These are phyloP conservation scores for Phialophora verrucosa DNA, from an alignment of 2,329 filamentous ascomycete genomes.

Conservation along the genomic window DNA sequence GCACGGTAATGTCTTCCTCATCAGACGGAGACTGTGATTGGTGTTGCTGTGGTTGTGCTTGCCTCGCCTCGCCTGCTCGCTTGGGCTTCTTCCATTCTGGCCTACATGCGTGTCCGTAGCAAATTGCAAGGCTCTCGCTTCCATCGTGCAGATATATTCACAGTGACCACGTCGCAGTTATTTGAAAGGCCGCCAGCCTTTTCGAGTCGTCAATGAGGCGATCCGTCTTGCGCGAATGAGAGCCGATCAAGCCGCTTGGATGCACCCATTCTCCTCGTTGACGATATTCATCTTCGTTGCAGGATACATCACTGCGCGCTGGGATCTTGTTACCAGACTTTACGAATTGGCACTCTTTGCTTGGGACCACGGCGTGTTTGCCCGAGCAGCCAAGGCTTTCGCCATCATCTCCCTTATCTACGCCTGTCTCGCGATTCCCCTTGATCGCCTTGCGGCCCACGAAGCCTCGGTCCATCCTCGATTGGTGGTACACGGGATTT, in stretches of 20 bases:
- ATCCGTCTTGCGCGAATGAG: slow-evolving; percentile 2
- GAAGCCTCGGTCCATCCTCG: slow-evolving; percentile 80
- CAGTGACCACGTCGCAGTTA: neutral
- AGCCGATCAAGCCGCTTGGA: slow-evolving; percentile 47
- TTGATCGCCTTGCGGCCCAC: slow-evolving; percentile 78
- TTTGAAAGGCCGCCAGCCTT: neutral
- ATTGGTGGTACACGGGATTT: slow-evolving; percentile 77
- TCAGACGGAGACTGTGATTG: neutral
- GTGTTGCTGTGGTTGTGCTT: neutral
- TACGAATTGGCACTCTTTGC: slow-evolving; percentile 98
- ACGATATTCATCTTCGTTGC: slow-evolving; percentile 98
- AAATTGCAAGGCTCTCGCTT: neutral
- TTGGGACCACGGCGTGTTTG: slow-evolving; percentile 97
- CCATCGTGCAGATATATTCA: neutral
- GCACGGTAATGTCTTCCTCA: neutral
- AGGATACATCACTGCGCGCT: slow-evolving; percentile 98
- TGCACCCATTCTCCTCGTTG: slow-evolving; percentile 97
- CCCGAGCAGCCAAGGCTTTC: slow-evolving; percentile 85
- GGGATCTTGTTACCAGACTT: slow-evolving; percentile 94
- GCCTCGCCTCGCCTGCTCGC: neutral
- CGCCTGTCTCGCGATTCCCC: slow-evolving; percentile 79
- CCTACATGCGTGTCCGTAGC: slow-evolving; percentile 1
- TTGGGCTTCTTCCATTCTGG: neutral
- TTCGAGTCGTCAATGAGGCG: slow-evolving; percentile 2
- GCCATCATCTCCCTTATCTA: slow-evolving; percentile 82